phyloP scores from a whole-genome alignment of 2,329 filamentous ascomycete genomes.

The Neopestalotiopsis sp. region DNA sequence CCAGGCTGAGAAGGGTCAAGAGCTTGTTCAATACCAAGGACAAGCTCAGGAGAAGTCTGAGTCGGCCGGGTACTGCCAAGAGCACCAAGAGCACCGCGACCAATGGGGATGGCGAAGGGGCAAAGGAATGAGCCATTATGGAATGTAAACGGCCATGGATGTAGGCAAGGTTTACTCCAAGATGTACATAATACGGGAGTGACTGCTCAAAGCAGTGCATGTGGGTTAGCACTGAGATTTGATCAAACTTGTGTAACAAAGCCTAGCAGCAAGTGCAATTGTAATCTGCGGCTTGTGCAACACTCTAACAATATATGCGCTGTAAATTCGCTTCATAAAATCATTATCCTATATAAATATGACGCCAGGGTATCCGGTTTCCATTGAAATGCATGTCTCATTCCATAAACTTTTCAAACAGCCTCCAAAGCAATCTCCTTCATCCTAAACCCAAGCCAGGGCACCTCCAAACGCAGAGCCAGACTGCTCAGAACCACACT shows the following conservation, averaged over 20 bases:
- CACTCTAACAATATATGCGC: no score
- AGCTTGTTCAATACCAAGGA: conserved; percentile 73
- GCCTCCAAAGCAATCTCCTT: conserved; percentile 18
- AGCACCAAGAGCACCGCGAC: conserved; percentile 7
- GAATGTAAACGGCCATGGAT: background rate
- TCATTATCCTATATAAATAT: background rate
- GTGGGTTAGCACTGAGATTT: no score
- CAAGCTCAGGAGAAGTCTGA: conserved; percentile 36
- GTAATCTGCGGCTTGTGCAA: no score
- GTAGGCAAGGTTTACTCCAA: background rate
- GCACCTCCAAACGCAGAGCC: conserved; percentile 61
- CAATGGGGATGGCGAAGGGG: background rate
- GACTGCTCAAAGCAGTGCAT: background rate
- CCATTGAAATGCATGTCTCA: background rate
- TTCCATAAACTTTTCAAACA: background rate
- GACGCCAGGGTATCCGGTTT: background rate
- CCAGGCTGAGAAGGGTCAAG: conserved; percentile 73
- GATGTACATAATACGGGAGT: background rate
- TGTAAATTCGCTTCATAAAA: background rate
- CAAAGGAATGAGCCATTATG: background rate
- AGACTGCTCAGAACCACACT: conserved; percentile 87
- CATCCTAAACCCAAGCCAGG: conserved; percentile 40
- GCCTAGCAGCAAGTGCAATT: no score
- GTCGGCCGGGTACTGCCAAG: conserved; percentile 46
- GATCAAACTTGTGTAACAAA: no score